phyloP scores from a whole-genome alignment of 1,284 basidiomycete genomes.

The Trametes pubescens region DNA sequence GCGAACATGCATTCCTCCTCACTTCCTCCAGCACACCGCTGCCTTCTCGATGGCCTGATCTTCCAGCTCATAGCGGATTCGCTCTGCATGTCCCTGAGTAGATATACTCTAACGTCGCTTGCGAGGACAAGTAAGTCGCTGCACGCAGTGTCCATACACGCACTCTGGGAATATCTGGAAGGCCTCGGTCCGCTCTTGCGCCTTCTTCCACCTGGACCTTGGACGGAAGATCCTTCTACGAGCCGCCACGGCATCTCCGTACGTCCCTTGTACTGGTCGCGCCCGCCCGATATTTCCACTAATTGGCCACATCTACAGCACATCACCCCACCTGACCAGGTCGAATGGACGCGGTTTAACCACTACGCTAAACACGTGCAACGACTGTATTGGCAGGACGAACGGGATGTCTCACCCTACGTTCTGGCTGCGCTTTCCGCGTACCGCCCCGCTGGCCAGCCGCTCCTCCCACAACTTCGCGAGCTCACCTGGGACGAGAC shows the following conservation, averaged over 20 bases:
- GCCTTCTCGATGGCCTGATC: not conserved
- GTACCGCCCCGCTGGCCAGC: not conserved
- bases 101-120: not conserved
- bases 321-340: not conserved
- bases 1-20: not conserved
- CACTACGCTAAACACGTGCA: slow-evolving; percentile 15
- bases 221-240: not conserved
- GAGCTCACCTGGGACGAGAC: slow-evolving; percentile 6
- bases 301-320: not conserved
- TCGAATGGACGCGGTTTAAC: slow-evolving; percentile 16
- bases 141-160: not conserved
- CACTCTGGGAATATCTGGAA: not conserved
- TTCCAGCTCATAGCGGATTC: not conserved
- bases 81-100: not conserved
- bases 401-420: not conserved
- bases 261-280: not conserved
- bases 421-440: not conserved
- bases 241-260: not conserved
- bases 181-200: not conserved
- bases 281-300: no score
- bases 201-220: not conserved
- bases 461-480: slow-evolving; percentile 4
- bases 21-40: not conserved
- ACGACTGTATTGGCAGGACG: not conserved
- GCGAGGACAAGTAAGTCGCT: not conserved